phyloP scores from a whole-genome alignment of 169 alveolate species.

The Plasmodium chabaudi region DNA sequence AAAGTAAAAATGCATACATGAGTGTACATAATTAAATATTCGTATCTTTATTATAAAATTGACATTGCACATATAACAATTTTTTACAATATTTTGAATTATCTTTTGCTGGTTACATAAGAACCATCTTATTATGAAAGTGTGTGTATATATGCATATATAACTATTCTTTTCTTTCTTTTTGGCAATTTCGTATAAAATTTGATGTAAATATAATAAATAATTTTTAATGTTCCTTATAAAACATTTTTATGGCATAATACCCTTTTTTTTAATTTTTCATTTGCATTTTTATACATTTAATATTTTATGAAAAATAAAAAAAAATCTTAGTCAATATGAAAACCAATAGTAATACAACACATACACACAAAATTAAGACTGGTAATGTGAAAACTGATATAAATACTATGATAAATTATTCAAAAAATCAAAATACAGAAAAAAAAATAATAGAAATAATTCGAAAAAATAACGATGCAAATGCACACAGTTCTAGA shows the following conservation, averaged over 20 bases:
- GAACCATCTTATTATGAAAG: too few relatives aligned
- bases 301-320: conserved; percentile 4
- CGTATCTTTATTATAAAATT: neutral
- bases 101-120: neutral
- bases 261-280: neutral
- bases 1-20: neutral
- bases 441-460: conserved; percentile 3
- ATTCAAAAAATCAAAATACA: conserved; percentile 12
- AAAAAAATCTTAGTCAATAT: neutral
- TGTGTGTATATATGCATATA: too few relatives aligned
- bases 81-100: neutral
- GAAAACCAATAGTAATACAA: conserved; percentile 11
- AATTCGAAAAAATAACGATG: neutral
- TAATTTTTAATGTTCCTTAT: too few relatives aligned
- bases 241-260: too few relatives aligned
- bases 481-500: neutral
- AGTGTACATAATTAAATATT: neutral
- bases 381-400: neutral
- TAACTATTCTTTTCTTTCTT: neutral
- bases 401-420: neutral
- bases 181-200: too few relatives aligned
- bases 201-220: too few relatives aligned
- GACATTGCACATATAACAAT: neutral
- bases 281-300: neutral
- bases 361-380: conserved; percentile 7